These are phyloP conservation scores for Casuarina glauca DNA, from an alignment of 306 rosid genomes.

Conservation along the genomic window DNA sequence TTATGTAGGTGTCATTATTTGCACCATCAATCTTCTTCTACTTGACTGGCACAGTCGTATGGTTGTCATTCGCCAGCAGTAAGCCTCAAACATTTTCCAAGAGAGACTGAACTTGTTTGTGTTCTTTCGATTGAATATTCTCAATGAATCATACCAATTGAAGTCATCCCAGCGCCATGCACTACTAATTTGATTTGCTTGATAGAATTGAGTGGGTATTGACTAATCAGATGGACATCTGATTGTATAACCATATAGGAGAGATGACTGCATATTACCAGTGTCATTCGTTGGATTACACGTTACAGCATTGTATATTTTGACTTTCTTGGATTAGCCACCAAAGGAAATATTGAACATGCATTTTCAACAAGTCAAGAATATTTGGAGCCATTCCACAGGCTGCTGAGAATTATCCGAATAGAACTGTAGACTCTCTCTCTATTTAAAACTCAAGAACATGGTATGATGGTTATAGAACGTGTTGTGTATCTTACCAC, in stretches of 20 bases:
- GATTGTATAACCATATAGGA: conserved; percentile 23
- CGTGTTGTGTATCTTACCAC: not conserved
- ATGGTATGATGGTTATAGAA: too few relatives aligned
- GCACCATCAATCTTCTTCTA: conserved; percentile 95
- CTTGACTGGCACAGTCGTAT: conserved; percentile 73
- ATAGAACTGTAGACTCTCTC: not conserved
- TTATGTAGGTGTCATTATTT: conserved; percentile 76
- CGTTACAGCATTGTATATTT: conserved; percentile 22
- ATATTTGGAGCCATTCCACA: conserved; percentile 11
- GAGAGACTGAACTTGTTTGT: conserved; percentile 42
- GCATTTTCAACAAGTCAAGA: conserved; percentile 20
- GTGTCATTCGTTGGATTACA: conserved; percentile 10
- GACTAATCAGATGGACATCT: conserved; percentile 17
- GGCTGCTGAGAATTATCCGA: too few relatives aligned
- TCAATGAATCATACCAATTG: conserved; percentile 29
- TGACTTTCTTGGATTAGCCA: conserved; percentile 30
- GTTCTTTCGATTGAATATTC: conserved; percentile 18
- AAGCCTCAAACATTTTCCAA: conserved; percentile 79
- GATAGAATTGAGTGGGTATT: conserved; percentile 25
- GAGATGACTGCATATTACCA: conserved; percentile 18
- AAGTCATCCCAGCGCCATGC: conserved; percentile 21
- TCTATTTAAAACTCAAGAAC: not conserved
- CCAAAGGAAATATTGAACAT: conserved; percentile 28
- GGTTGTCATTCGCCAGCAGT: conserved; percentile 95
- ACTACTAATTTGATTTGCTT: conserved; percentile 24